A percentile compares a stretch with the other conserved stretches of the same genome.
phyloP scores from a whole-genome alignment of 371 early-diverging fungal species.

The Mortierella polycephala region DNA sequence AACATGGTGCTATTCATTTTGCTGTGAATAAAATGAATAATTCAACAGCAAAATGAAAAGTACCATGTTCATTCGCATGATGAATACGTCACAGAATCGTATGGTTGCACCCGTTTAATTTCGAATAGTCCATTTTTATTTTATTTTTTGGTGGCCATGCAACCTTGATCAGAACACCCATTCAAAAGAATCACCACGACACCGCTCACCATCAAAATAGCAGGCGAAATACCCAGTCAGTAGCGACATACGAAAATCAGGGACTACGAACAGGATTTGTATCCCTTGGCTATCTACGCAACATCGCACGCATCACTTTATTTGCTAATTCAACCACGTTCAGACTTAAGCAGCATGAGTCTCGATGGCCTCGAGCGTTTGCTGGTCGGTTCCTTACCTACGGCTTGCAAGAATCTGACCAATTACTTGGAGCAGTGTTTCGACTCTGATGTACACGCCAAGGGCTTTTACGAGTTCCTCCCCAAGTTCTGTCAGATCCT shows the following conservation, averaged over 20 bases:
- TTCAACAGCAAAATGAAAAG: no score
- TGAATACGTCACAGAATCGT: background rate
- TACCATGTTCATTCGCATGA: background rate
- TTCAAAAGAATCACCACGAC: no score
- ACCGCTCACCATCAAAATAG: no score
- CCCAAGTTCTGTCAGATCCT: slow-evolving; percentile 50
- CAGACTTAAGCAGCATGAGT: slow-evolving; percentile 24
- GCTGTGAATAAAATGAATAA: no score
- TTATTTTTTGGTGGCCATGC: no score
- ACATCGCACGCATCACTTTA: background rate
- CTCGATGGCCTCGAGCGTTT: slow-evolving; percentile 50
- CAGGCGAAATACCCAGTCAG: no score
- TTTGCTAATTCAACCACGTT: background rate
- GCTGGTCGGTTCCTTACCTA: slow-evolving; percentile 49
- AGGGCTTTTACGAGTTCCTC: slow-evolving; percentile 49
- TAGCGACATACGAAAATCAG: no score
- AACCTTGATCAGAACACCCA: no score
- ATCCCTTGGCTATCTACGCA: background rate
- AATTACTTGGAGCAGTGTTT: slow-evolving; percentile 43
- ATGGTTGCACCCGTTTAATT: background rate
- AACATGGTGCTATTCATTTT: no score
- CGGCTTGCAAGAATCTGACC: slow-evolving; percentile 45
- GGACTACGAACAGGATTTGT: no score
- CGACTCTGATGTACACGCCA: slow-evolving; percentile 52
- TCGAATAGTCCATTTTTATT: no score